Conservation (phyloP, 768 basidiomycete species). For the Boletus rufocinnamomeus region DNA sequence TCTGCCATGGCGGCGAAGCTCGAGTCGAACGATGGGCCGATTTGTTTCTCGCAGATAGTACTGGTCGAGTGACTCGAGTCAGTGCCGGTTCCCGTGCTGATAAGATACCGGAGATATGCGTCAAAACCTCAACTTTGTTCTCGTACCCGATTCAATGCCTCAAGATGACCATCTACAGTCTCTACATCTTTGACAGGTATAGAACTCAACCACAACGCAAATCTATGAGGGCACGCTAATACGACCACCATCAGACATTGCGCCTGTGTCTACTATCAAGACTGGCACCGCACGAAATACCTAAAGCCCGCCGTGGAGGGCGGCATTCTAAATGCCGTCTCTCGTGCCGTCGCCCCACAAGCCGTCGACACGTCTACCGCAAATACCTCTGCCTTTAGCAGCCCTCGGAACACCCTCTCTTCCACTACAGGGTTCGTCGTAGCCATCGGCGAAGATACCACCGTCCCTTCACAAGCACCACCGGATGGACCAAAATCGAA, state of each 20-base stretch:
- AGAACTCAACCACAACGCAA: neutral
- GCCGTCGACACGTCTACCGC: constrained; percentile 35
- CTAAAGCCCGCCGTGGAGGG: constrained; percentile 73
- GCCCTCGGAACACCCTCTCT: constrained; percentile 67
- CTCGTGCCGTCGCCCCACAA: constrained; percentile 57
- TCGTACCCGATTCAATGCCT: neutral
- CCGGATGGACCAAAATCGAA: constrained; percentile 37
- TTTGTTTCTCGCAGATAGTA: too few relatives aligned
- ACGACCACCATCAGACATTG: constrained; percentile 64
- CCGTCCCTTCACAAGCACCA: constrained; percentile 25
- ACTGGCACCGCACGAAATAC: constrained; percentile 83
- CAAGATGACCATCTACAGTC: constrained; percentile 83
- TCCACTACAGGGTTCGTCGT: constrained; percentile 69
- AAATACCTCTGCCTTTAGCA: constrained; percentile 45
- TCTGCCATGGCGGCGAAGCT: constrained; percentile 9
- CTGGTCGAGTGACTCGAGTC: neutral
- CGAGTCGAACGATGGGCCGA: neutral
- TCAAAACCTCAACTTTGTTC: too few relatives aligned
- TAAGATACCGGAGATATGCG: too few relatives aligned
- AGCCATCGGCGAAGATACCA: constrained; percentile 52
- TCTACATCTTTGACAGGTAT: constrained; percentile 92
- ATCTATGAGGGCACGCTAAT: neutral
- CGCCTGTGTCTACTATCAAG: constrained; percentile 91
- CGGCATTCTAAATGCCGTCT: constrained; percentile 77
- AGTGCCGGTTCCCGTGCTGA: neutral